phyloP scores from a whole-genome alignment of 2,329 filamentous ascomycete genomes.

The Taxawa tesnikishii region DNA sequence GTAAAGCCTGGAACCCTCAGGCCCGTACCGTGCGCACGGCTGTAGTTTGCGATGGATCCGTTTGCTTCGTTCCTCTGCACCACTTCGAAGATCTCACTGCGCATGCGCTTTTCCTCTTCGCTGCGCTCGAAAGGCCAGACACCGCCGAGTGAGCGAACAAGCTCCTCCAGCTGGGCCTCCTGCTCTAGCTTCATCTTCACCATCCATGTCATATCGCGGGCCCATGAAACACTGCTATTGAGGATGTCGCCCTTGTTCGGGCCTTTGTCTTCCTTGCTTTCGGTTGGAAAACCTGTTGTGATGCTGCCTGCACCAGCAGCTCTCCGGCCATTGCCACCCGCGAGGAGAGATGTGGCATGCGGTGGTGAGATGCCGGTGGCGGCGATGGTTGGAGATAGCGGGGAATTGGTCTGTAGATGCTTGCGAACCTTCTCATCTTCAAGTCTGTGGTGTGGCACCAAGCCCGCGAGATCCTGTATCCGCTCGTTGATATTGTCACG shows the following conservation, averaged over 20 bases:
- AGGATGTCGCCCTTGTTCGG: slow-evolving; percentile 98
- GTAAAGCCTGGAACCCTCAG: slow-evolving; percentile 88
- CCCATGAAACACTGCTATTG: slow-evolving; percentile 95
- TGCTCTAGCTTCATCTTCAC: slow-evolving; percentile 79
- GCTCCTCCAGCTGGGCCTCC: slow-evolving; percentile 73
- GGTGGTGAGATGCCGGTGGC: slow-evolving; percentile 56
- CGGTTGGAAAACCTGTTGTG: slow-evolving; percentile 80
- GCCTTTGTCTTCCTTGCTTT: slow-evolving; percentile 97
- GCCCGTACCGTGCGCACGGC: slow-evolving; percentile 69
- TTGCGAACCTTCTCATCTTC: slow-evolving; percentile 97
- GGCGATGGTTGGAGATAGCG: slow-evolving; percentile 70
- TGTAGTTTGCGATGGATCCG: slow-evolving; percentile 41
- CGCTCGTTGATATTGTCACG: slow-evolving; percentile 98
- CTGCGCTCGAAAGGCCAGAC: slow-evolving; percentile 69
- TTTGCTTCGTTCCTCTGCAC: slow-evolving; percentile 63
- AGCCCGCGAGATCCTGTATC: slow-evolving; percentile 88
- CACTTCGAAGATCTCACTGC: slow-evolving; percentile 78
- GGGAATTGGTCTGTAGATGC: slow-evolving; percentile 82
- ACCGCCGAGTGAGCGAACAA: slow-evolving; percentile 59
- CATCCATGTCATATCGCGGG: slow-evolving; percentile 95
- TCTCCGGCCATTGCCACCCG: slow-evolving; percentile 70
- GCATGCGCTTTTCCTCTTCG: slow-evolving; percentile 93
- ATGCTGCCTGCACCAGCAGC: slow-evolving; percentile 62
- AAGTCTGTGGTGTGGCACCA: slow-evolving; percentile 82
- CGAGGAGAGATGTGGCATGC: slow-evolving; percentile 76